Evolutionary conservation across 75 land plant species (phyloP).

Genomic region (Cryptomeria japonica): DNA sequence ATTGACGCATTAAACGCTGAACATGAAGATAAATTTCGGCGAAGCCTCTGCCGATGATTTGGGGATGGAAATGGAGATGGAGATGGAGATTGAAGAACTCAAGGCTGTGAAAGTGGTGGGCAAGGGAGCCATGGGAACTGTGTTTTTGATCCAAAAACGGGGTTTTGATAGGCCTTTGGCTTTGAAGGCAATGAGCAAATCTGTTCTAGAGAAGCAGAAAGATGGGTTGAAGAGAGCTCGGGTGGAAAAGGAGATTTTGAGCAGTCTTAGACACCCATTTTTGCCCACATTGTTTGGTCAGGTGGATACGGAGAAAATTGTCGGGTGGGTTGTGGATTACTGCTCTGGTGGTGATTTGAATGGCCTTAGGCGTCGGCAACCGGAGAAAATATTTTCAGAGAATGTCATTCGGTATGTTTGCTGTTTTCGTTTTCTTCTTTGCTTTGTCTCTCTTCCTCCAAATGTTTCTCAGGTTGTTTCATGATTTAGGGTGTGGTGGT

Average conservation of each 20-base stretch:
- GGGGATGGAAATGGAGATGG: slow-evolving; percentile 3
- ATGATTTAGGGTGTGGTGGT: too few relatives aligned
- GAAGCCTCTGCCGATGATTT: background rate
- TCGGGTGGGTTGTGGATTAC: slow-evolving; percentile 69
- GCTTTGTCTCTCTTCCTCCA: background rate
- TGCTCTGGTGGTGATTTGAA: slow-evolving; percentile 88
- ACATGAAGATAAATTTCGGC: background rate
- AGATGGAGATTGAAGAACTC: slow-evolving; percentile 14
- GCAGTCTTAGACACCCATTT: slow-evolving; percentile 42
- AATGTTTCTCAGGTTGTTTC: too few relatives aligned
- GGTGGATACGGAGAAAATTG: slow-evolving; percentile 44
- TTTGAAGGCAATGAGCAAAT: slow-evolving; percentile 45
- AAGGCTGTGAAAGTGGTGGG: slow-evolving; percentile 40
- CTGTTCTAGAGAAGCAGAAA: slow-evolving; percentile 4
- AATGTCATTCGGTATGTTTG: slow-evolving; percentile 29
- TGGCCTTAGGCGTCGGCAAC: slow-evolving; percentile 60
- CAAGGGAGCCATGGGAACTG: slow-evolving; percentile 61
- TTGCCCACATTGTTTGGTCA: slow-evolving; percentile 52
- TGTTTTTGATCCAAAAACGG: slow-evolving; percentile 25
- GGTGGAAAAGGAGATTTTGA: slow-evolving; percentile 44
- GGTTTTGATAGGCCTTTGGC: slow-evolving; percentile 31
- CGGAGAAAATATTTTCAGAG: slow-evolving; percentile 67
- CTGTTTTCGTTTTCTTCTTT: background rate
- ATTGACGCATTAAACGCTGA: too few relatives aligned
- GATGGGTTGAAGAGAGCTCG: slow-evolving; percentile 21